Evolutionary conservation across 306 rosid genomes (phyloP), one percentile per base, ranked within the genome.

Genomic region (Cucurbita moschata): DNA sequence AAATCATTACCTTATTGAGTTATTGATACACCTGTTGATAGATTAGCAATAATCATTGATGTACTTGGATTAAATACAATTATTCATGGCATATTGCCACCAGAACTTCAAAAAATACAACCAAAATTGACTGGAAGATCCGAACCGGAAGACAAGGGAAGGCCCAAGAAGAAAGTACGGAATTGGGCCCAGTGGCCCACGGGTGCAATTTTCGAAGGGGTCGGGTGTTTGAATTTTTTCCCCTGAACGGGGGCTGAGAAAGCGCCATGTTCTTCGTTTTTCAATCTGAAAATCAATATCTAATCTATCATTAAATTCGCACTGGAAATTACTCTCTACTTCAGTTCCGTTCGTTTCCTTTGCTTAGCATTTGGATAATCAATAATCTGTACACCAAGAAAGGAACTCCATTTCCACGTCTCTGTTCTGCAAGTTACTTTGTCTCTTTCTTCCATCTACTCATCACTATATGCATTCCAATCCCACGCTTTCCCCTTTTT

Each of bases 361-460:
- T 38, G 63, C 76, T 55, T 73, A 39, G 76, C 63, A 73, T 53
- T 72, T 53, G 65, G 65, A 54, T 54, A 40, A 39, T 53, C 63
- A 43, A 12, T 49, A 14, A 49, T 13, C 16, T 12, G 15, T 46
- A 10, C 54, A 14, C 6, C 54, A 50, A 46, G 51, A 51, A 46
- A 50, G 70, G 43, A 54, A 53, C 71, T 54, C 65, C 76, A 35
- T 35, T 59, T 63, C 71, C 71, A 16, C 59, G 68, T 59, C 80
- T 71, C 80, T 77, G 81, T 76, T 71, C 76, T 61, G 81, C 81
- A 39, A 77, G 77, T 77, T 72, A 50, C 66, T 61, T 43, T 71
- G 73, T 78, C 81, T 40, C 77, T 60, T 72, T 78, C 77, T 23
- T 56, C 40, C 40, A 50, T 75, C 77, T 74, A 57, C 70, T 64